These are phyloP conservation scores for Kuraishia capsulata DNA, from an alignment of 805 yeast species.

Conservation along the genomic window DNA sequence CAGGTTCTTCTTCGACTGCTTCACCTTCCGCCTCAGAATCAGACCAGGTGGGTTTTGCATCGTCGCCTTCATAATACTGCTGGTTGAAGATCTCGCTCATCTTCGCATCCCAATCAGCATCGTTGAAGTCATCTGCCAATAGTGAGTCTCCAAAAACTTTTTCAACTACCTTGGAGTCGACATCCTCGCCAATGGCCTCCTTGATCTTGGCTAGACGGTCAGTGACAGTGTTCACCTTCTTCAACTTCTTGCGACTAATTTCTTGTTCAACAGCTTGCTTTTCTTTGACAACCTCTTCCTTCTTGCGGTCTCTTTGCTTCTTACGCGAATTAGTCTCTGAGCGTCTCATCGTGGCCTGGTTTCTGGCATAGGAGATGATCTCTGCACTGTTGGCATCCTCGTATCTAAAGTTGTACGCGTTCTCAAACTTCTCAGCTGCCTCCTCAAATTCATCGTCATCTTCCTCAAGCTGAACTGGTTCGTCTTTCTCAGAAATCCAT, in stretches of 20 bases:
- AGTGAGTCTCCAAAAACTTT: constrained; percentile 67
- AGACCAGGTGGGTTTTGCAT: constrained; percentile 32
- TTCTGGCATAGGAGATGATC: constrained; percentile 90
- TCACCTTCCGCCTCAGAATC: constrained; percentile 16
- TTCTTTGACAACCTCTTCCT: constrained; percentile 41
- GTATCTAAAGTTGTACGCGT: constrained; percentile 88
- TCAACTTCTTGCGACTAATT: constrained; percentile 61
- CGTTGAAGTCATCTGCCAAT: constrained; percentile 81
- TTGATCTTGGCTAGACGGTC: constrained; percentile 59
- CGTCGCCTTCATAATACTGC: constrained; percentile 65
- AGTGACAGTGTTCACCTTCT: constrained; percentile 68
- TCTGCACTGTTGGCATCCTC: constrained; percentile 91
- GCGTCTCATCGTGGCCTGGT: constrained; percentile 85
- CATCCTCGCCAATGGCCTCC: constrained; percentile 59
- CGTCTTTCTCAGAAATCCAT: constrained; percentile 76
- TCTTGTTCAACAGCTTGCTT: constrained; percentile 48
- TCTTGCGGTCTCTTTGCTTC: constrained; percentile 68
- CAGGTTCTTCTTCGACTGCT: constrained; percentile 28
- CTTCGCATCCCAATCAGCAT: constrained; percentile 82
- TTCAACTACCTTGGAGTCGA: constrained; percentile 48
- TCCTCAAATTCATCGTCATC: constrained; percentile 87
- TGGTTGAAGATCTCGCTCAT: constrained; percentile 83
- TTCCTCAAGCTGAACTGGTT: constrained; percentile 40
- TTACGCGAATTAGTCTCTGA: constrained; percentile 67
- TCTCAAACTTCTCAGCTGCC: constrained; percentile 85